phyloP scores from a whole-genome alignment of 495 filamentous ascomycete species.

The Xylaria palmicola region DNA sequence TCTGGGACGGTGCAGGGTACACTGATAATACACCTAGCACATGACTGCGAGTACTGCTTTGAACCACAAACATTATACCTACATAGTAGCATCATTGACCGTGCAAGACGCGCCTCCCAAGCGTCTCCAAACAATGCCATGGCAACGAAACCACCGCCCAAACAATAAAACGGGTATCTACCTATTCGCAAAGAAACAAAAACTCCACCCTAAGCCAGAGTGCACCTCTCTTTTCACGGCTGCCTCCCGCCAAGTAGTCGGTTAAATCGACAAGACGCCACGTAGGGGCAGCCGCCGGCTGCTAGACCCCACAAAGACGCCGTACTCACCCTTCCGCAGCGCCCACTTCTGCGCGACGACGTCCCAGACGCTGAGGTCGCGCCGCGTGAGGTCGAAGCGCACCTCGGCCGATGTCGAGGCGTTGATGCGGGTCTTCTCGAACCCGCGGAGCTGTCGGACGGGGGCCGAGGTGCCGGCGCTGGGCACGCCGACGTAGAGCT shows the following conservation, averaged over 20 bases:
- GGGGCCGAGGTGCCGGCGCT: conserved; percentile 48
- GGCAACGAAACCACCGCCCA: too few species aligned
- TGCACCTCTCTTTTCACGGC: too few species aligned
- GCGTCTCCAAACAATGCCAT: not conserved
- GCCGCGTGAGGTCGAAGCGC: conserved; percentile 45
- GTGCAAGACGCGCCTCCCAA: not conserved
- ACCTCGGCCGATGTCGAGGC: conserved; percentile 38
- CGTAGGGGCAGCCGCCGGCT: conserved; percentile 55
- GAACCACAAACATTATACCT: too few species aligned
- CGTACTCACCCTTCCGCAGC: conserved; percentile 32
- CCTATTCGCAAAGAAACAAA: not conserved
- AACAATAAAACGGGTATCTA: not conserved
- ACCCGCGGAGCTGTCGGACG: conserved; percentile 51
- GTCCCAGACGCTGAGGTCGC: conserved; percentile 60
- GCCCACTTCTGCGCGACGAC: conserved; percentile 49
- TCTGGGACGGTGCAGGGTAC: too few species aligned
- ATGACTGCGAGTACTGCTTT: too few species aligned
- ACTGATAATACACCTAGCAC: too few species aligned
- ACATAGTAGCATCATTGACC: too few species aligned
- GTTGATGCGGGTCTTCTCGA: conserved; percentile 47
- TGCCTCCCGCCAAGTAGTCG: too few species aligned
- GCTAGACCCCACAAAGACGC: conserved; percentile 50
- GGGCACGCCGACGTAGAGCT: conserved; percentile 54
- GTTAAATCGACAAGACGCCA: conserved; percentile 39
- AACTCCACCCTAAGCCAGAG: too few species aligned